Evolutionary conservation across 768 basidiomycete species (phyloP).

Genomic region (Tylopilus plumbeoviolaceoides): DNA sequence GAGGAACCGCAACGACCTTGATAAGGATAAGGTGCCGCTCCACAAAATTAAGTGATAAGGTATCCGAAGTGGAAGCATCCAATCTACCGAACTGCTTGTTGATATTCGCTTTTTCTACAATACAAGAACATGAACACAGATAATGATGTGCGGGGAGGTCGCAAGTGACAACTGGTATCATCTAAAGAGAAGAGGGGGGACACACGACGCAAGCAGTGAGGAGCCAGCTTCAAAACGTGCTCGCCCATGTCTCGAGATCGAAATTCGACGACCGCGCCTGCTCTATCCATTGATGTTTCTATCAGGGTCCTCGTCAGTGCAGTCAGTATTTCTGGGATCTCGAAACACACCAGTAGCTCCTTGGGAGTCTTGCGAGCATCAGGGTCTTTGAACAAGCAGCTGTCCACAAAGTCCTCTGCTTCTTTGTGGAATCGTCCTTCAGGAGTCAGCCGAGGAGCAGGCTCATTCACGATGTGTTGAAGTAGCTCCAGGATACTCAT

Average conservation of each 20-base stretch:
- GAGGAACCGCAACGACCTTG: too few species aligned
- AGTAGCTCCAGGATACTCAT: constrained; percentile 97
- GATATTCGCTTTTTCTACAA: constrained; percentile 21
- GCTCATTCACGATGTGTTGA: constrained; percentile 98
- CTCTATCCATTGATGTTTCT: constrained; percentile 78
- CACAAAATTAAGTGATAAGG: neutral
- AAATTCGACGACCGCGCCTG: constrained; percentile 54
- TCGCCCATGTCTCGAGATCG: constrained; percentile 80
- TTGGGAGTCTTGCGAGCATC: constrained; percentile 80
- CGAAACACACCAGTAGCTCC: constrained; percentile 61
- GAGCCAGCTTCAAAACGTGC: constrained; percentile 50
- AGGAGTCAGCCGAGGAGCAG: constrained; percentile 81
- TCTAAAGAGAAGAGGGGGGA: constrained; percentile 9
- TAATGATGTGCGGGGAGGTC: constrained; percentile 29
- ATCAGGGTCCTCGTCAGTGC: constrained; percentile 9
- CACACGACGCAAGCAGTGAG: constrained; percentile 12
- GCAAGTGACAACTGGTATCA: constrained; percentile 27
- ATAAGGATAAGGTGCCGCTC: neutral
- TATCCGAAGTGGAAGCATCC: neutral
- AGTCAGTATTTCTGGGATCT: neutral
- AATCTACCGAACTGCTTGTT: neutral
- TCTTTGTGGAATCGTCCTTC: constrained; percentile 69
- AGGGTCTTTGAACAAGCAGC: constrained; percentile 89
- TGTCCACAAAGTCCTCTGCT: constrained; percentile 84
- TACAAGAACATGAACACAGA: constrained; percentile 31